phyloP scores from a whole-genome alignment of 164 flowering plant species.

The Buxus sempervirens region DNA sequence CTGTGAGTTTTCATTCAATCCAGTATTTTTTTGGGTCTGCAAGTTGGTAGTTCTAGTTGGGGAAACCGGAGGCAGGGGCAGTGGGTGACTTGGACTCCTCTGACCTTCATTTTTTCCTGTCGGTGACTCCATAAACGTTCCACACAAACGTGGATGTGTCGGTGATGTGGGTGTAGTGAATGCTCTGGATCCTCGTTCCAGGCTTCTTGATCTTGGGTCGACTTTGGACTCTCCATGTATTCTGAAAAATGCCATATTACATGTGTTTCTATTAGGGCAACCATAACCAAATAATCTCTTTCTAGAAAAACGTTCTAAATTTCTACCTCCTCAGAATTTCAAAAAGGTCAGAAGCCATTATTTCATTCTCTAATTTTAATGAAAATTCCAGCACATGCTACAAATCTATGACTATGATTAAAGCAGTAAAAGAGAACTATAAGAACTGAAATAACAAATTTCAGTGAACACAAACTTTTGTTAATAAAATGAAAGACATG shows the following conservation, averaged over 20 bases:
- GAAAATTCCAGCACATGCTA: neutral
- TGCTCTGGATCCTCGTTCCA: constrained; percentile 54
- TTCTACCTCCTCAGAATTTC: neutral
- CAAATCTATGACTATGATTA: neutral
- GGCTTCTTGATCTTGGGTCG: constrained; percentile 51
- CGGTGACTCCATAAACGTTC: constrained; percentile 51
- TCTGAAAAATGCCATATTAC: constrained; percentile 32
- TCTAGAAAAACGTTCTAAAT: constrained; percentile 11
- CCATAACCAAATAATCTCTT: constrained; percentile 7
- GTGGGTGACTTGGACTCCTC: constrained; percentile 54
- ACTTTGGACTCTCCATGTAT: constrained; percentile 39
- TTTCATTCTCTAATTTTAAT: neutral
- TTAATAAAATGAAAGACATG: neutral
- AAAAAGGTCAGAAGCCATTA: no score
- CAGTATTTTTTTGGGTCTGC: constrained; percentile 30
- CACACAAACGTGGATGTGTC: constrained; percentile 42
- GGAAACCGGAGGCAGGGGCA: constrained; percentile 95
- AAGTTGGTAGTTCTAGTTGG: constrained; percentile 54
- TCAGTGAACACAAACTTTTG: neutral
- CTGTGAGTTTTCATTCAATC: constrained; percentile 36
- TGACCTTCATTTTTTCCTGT: constrained; percentile 55
- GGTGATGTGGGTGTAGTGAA: no score
- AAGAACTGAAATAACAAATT: neutral
- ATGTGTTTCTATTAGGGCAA: constrained; percentile 10
- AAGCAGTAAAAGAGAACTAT: neutral